Conservation (phyloP, 805 yeast genomes). For the Zygotorulaspora florentina region DNA sequence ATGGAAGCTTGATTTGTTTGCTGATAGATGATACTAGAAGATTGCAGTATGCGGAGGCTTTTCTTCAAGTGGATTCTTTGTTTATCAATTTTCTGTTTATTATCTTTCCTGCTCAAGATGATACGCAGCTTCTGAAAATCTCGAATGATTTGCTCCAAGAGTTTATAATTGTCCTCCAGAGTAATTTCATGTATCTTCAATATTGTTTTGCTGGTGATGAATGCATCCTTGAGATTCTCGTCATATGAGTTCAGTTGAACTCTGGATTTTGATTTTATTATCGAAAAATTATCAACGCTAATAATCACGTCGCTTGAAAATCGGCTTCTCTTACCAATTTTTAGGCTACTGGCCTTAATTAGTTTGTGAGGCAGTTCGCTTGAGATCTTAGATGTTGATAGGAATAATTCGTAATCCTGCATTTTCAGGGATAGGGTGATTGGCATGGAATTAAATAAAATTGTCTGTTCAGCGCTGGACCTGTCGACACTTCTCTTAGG, state of each 20-base stretch:
- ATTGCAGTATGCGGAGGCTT: constrained; percentile 28
- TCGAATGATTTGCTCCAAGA: constrained; percentile 1
- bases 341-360: constrained; percentile 8
- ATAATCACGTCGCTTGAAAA: not conserved
- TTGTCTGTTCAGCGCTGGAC: constrained; percentile 1
- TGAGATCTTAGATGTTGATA: constrained; percentile 4
- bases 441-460: constrained; percentile 2
- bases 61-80: constrained; percentile 16
- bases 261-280: constrained; percentile 8
- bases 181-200: constrained; percentile 5
- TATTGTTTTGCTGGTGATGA: constrained; percentile 9
- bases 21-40: constrained; percentile 25
- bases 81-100: not conserved
- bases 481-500: not conserved
- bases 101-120: not conserved
- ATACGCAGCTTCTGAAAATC: constrained; percentile 3
- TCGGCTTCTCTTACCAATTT: not conserved
- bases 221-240: constrained; percentile 9
- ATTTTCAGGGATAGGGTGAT: constrained; percentile 2
- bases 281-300: constrained; percentile 3
- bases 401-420: constrained; percentile 1
- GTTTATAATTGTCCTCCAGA: constrained; percentile 3
- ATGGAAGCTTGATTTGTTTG: constrained; percentile 17
- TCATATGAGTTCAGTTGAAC: constrained; percentile 11
- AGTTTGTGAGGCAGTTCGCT: constrained; percentile 5